phyloP scores from a whole-genome alignment of 1,284 basidiomycete genomes.

The Boletus calvinii region DNA sequence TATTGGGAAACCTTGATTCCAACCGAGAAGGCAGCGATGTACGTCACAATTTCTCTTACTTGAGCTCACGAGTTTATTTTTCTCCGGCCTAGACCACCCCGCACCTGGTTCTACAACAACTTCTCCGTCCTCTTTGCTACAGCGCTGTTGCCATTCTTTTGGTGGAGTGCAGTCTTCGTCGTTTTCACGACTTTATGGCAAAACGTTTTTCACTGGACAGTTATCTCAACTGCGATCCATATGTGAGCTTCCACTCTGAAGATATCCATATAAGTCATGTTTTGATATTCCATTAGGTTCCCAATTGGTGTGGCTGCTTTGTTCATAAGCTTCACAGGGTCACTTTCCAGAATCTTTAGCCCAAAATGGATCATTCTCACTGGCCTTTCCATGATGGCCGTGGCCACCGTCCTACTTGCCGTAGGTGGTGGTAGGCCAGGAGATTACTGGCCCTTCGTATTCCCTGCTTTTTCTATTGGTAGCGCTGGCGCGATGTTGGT shows the following conservation, averaged over 20 bases:
- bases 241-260: conserved; percentile 25
- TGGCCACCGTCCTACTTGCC: conserved; percentile 45
- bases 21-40: conserved; percentile 37
- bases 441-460: conserved; percentile 46
- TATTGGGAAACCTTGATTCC: conserved; percentile 40
- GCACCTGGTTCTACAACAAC: conserved; percentile 41
- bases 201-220: conserved; percentile 36
- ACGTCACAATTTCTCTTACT: not conserved
- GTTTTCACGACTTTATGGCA: conserved; percentile 40
- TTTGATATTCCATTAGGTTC: conserved; percentile 34
- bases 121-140: conserved; percentile 40
- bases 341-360: conserved; percentile 37
- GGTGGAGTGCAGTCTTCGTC: conserved; percentile 36
- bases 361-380: conserved; percentile 47
- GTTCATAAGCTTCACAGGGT: conserved; percentile 39
- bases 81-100: conserved; percentile 34
- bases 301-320: conserved; percentile 43
- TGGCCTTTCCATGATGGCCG: conserved; percentile 38
- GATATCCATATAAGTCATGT: not conserved
- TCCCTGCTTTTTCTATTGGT: conserved; percentile 51
- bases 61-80: not conserved
- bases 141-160: conserved; percentile 40
- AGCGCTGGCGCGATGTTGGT: conserved; percentile 38
- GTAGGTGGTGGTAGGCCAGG: conserved; percentile 38
- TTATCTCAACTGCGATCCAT: conserved; percentile 33